phyloP scores from a whole-genome alignment of 306 rosid species.

The Herpetospermum pedunculosum region DNA sequence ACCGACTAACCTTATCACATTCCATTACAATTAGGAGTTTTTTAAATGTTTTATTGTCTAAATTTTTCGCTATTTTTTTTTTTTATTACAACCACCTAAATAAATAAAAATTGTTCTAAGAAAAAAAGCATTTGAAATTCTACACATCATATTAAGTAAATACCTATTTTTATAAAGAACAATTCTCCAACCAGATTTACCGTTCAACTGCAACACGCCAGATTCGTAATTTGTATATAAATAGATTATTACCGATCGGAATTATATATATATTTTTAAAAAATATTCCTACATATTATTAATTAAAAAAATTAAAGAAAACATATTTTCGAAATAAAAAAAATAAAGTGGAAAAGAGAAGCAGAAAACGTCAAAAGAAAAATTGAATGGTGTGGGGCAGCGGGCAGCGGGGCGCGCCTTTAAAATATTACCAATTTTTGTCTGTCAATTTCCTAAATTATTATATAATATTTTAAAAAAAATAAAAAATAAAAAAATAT shows the following conservation, averaged over 20 bases:
- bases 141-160: too few species aligned
- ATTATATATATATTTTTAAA: not conserved
- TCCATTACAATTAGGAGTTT: too few species aligned
- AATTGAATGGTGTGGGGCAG: constrained; percentile 12
- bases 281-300: too few species aligned
- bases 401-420: constrained; percentile 6
- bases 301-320: not conserved
- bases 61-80: too few species aligned
- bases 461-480: not conserved
- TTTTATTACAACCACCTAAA: too few species aligned
- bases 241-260: not conserved
- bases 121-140: too few species aligned
- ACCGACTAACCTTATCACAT: too few species aligned
- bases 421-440: not conserved
- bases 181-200: not conserved
- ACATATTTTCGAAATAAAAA: not conserved
- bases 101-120: too few species aligned
- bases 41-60: too few species aligned
- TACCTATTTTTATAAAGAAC: too few species aligned
- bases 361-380: not conserved
- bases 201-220: not conserved
- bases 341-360: not conserved
- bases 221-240: not conserved
- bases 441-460: not conserved
- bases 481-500: not conserved